Conservation (phyloP, 805 yeast genomes). For the Pichia cephalocereana region DNA sequence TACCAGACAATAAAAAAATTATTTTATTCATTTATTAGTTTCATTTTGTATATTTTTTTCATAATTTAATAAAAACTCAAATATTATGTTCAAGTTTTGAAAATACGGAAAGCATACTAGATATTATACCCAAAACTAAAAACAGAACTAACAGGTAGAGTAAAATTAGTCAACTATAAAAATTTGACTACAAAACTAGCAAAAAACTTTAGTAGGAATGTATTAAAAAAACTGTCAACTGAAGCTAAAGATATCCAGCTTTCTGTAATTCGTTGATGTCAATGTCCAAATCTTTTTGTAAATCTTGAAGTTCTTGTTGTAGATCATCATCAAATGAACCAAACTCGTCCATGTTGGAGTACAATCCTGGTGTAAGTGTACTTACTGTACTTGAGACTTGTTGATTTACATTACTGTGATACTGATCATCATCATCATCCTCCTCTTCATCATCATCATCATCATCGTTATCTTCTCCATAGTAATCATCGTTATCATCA, state of each 20-base stretch:
- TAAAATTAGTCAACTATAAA: too few species aligned
- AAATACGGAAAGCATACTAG: too few species aligned
- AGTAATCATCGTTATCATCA: too few species aligned
- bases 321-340: conserved; percentile 11
- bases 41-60: too few species aligned
- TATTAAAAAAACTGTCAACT: too few species aligned
- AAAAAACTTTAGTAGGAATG: too few species aligned
- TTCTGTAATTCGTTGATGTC: conserved; percentile 10
- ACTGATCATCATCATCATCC: conserved; percentile 6
- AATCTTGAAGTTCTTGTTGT: conserved; percentile 15
- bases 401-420: background rate
- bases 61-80: background rate
- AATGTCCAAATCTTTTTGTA: conserved; percentile 15
- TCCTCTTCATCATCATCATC: conserved; percentile 4
- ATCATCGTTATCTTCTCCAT: background rate
- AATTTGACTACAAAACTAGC: background rate
- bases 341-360: conserved; percentile 7
- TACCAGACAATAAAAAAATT: background rate
- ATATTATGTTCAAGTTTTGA: background rate
- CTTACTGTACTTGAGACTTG: background rate
- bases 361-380: conserved; percentile 3
- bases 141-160: too few species aligned
- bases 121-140: too few species aligned
- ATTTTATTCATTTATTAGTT: too few species aligned
- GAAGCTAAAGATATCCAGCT: conserved; percentile 10